Conservation (phyloP, 768 basidiomycete genomes). For the Hypsizygus marmoreus region DNA sequence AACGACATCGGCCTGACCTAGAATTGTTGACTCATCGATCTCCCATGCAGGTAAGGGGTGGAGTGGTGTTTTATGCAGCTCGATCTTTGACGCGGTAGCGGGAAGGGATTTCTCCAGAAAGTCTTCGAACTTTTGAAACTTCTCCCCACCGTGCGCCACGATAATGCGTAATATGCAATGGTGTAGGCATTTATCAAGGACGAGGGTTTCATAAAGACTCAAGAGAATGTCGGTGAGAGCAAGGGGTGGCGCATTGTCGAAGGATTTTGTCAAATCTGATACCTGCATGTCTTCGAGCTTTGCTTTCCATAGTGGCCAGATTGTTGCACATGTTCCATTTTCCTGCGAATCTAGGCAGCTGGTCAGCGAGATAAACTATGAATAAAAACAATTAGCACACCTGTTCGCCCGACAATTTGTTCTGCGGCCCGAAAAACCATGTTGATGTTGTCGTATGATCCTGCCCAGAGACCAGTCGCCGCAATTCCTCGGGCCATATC, state of each 20-base stretch:
- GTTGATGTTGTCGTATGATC: constrained; percentile 42
- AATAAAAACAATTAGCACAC: constrained; percentile 19
- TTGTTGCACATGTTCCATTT: constrained; percentile 39
- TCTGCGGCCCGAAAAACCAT: constrained; percentile 27
- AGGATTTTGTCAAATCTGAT: constrained; percentile 16
- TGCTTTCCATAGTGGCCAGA: constrained; percentile 29
- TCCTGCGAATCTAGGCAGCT: constrained; percentile 27
- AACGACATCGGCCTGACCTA: constrained; percentile 36
- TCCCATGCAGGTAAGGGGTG: constrained; percentile 33
- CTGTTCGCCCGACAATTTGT: constrained; percentile 31
- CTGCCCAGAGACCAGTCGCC: constrained; percentile 13
- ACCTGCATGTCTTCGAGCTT: constrained; percentile 27
- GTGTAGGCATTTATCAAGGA: constrained; percentile 17
- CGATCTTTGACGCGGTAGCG: constrained; percentile 24
- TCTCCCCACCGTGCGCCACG: constrained; percentile 28
- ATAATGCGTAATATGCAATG: constrained; percentile 33
- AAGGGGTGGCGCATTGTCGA: constrained; percentile 25
- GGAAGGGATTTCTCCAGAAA: constrained; percentile 22
- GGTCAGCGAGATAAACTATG: background rate
- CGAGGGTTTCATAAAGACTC: constrained; percentile 15
- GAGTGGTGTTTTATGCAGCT: constrained; percentile 27
- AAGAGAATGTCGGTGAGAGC: constrained; percentile 27
- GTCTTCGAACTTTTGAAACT: constrained; percentile 26
- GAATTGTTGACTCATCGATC: constrained; percentile 37
- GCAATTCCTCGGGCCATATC: constrained; percentile 21